These are phyloP conservation scores for Suhomyces taliae DNA, from an alignment of 1,139 yeast species.

Conservation along the genomic window DNA sequence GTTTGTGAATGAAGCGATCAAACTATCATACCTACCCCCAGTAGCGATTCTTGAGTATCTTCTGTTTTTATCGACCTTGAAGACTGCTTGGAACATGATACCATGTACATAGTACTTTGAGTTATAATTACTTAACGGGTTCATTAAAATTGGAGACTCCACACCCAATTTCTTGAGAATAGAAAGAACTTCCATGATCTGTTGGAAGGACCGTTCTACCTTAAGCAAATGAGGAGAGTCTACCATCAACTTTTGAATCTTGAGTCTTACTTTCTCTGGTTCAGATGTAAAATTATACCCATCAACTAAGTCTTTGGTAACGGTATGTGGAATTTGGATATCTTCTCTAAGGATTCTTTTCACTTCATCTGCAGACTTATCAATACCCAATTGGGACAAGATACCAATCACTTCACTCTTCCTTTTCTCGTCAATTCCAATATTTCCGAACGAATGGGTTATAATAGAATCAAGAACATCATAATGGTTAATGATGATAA, in stretches of 20 bases:
- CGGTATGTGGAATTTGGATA: slow-evolving; percentile 75
- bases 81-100: slow-evolving; percentile 83
- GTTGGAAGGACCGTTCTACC: slow-evolving; percentile 61
- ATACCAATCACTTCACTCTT: slow-evolving; percentile 65
- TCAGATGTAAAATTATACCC: slow-evolving; percentile 74
- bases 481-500: slow-evolving; percentile 74
- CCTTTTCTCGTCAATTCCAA: slow-evolving; percentile 64
- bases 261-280: slow-evolving; percentile 60
- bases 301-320: slow-evolving; percentile 72
- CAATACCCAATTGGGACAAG: slow-evolving; percentile 74
- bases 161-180: slow-evolving; percentile 57
- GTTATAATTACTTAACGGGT: slow-evolving; percentile 82
- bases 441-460: slow-evolving; percentile 69
- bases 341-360: slow-evolving; percentile 67
- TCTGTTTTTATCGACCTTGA: slow-evolving; percentile 50
- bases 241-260: slow-evolving; percentile 67
- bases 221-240: slow-evolving; percentile 67
- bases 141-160: slow-evolving; percentile 39
- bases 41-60: slow-evolving; percentile 63
- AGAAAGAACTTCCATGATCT: slow-evolving; percentile 56
- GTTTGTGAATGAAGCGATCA: slow-evolving; percentile 62
- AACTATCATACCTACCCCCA: slow-evolving; percentile 86
- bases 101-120: slow-evolving; percentile 76
- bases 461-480: slow-evolving; percentile 70
- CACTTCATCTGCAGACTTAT: slow-evolving; percentile 64